Evolutionary conservation across 352 stramenopile species (phyloP), one percentile per base, ranked within the genome.

Genomic region (Aphanomyces stellatus): DNA sequence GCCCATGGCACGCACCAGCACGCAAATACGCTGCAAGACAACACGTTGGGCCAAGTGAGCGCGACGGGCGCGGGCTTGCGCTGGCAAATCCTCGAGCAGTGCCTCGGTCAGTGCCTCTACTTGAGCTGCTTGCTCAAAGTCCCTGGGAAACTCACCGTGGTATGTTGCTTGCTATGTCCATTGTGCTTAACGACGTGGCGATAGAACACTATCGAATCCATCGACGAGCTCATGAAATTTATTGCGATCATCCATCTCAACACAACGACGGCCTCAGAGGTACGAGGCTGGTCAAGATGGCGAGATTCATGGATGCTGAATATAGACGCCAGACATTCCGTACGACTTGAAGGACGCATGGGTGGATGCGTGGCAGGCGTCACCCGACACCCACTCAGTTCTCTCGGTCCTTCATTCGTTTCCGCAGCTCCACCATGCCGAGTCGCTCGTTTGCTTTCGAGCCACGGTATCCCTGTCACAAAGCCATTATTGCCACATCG

Each of bases 241-340:
- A 62, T 94, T 55, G 82, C 82, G 62, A 57, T 94, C 17, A 87
- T 92, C 74, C 83, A 94, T 60, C 71, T 94, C 27, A 92, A 94
- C 48, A 76, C 25, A 57, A 33, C 19, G 42, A 51, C 42, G 25
- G 42, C 42, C n/a, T n/a, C n/a, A n/a, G n/a, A n/a, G n/a, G n/a
- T n/a, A n/a, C n/a, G n/a, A n/a, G n/a, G n/a, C n/a, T n/a, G n/a
- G n/a, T n/a, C n/a, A n/a, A n/a, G n/a, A n/a, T n/a, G n/a, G n/a
- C n/a, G n/a, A n/a, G n/a, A n/a, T n/a, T n/a, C n/a, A n/a, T n/a
- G n/a, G n/a, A n/a, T n/a, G n/a, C n/a, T n/a, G n/a, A n/a, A n/a
- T n/a, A n/a, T n/a, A n/a, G n/a, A n/a, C n/a, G n/a, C n/a, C n/a
- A n/a, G n/a, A n/a, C 37, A 33, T 64, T 24, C 34, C 33, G 2